Percentiles rank a stretch among this genome's conserved stretches.
Conservation (phyloP, 1,139 yeast genomes). For the Yamadazyma blattariae region DNA sequence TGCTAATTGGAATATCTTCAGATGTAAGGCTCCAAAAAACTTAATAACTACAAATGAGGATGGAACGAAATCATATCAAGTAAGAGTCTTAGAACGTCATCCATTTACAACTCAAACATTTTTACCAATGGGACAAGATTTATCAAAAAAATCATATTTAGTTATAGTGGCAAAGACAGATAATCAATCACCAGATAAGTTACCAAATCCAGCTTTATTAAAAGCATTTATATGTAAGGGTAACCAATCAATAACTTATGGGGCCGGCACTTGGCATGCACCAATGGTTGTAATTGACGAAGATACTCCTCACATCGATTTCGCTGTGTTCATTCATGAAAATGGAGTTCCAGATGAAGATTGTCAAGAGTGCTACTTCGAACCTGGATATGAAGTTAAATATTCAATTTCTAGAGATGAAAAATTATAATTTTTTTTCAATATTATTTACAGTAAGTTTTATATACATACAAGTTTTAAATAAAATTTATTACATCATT, state of each 20-base stretch:
- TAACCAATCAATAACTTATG: constrained; percentile 87
- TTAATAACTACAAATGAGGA: constrained; percentile 33
- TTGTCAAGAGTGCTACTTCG: constrained; percentile 73
- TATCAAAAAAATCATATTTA: constrained; percentile 52
- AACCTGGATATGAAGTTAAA: constrained; percentile 53
- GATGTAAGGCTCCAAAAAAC: constrained; percentile 74
- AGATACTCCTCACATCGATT: constrained; percentile 56
- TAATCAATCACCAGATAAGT: constrained; percentile 20
- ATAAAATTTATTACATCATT: constrained; percentile 39
- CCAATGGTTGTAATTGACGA: constrained; percentile 83
- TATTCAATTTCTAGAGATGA: constrained; percentile 17
- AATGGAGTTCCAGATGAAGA: constrained; percentile 78
- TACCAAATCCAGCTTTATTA: constrained; percentile 61
- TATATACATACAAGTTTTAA: constrained; percentile 11
- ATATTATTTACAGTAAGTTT: neutral
- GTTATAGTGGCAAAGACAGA: constrained; percentile 77
- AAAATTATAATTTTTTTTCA: constrained; percentile 12
- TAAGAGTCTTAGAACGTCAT: constrained; percentile 83
- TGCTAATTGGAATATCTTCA: constrained; percentile 79
- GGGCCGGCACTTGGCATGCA: constrained; percentile 72
- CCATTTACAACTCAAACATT: constrained; percentile 91
- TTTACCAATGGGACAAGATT: constrained; percentile 75
- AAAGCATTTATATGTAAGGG: constrained; percentile 77
- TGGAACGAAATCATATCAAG: constrained; percentile 36
- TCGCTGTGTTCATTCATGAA: constrained; percentile 83